Evolutionary conservation across 192 early-diverging fungal genomes (phyloP), one percentile per base, ranked within the genome.

Genomic region (Gryganskiella cystojenkinii): DNA sequence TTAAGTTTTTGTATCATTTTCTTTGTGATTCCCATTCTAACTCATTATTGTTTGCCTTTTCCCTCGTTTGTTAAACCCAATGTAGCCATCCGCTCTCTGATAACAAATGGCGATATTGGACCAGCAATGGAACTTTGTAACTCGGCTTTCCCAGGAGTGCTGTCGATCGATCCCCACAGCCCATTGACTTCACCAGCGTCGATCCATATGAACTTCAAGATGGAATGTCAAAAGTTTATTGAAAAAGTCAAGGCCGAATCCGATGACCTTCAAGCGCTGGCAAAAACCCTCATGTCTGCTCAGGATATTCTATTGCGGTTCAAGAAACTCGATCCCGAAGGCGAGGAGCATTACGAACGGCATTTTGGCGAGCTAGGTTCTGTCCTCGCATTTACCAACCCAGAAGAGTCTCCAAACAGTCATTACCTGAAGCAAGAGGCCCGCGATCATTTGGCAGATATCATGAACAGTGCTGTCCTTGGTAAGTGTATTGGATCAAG

Each of bases 151-250:
- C 81, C 79, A 25, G 66, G 59, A 27, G 71, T 83, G 5, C 57
- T 79, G 14, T 68, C 73, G 33, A 71, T 73, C 37, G 76, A 81
- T 24, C 75, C 61, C 24, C 44, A 61, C 37, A 66, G 68, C 50
- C 54, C 64, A 11, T 52, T 61, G 53, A 84, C 68, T 10, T 80
- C 88, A 5, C 46, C 72, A 7, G 70, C 71, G 27, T 79, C 82
- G 19, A 79, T 83, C 33, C 81, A 86, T 14, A 79, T 92, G 44
- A 66, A 67, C 15, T 92, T 92, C 67, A 74, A 82, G 60, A 70
- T 91, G n/a, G 79, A 88, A 25, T 90, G 86, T 55, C 91, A 92
- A 56, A 64, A 79, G 56, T 92, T 90, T 81, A 85, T 92, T 27
- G 91, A 92, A 69, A 79, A 65, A 17, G 83, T 89, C 8, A 81